Conservation (phyloP, 495 filamentous ascomycete species). For the Neurospora sp. region DNA sequence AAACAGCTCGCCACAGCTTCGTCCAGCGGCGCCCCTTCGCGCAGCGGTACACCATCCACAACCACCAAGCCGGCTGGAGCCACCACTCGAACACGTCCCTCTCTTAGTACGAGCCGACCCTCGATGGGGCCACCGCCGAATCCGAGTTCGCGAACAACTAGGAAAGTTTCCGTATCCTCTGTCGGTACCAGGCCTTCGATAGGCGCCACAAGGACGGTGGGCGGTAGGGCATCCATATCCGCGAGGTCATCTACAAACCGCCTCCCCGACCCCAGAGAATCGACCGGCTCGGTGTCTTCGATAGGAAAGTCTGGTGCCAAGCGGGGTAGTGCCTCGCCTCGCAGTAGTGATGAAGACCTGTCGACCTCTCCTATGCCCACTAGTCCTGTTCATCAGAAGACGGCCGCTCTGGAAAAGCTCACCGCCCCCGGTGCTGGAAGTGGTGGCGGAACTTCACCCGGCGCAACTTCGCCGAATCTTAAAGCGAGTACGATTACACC, state of each 20-base stretch:
- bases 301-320: conserved; percentile 25
- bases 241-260: conserved; percentile 23
- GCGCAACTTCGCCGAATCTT: conserved; percentile 19
- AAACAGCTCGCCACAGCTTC: conserved; percentile 55
- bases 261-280: conserved; percentile 28
- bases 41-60: conserved; percentile 51
- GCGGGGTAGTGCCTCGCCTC: conserved; percentile 23
- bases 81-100: conserved; percentile 41
- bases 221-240: conserved; percentile 23
- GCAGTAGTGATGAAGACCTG: conserved; percentile 30
- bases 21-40: conserved; percentile 47
- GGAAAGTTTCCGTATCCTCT: conserved; percentile 27
- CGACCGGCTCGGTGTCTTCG: conserved; percentile 32
- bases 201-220: conserved; percentile 23
- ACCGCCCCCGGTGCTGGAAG: conserved; percentile 20
- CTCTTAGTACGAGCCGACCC: conserved; percentile 38
- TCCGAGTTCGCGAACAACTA: conserved; percentile 20
- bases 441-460: conserved; percentile 12
- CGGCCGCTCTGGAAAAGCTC: conserved; percentile 36
- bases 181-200: conserved; percentile 16
- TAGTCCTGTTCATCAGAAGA: conserved; percentile 36
- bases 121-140: conserved; percentile 59
- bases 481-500: conserved; percentile 10
- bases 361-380: conserved; percentile 31
- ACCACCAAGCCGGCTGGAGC: conserved; percentile 29